Evolutionary conservation across 208 protist genomes (phyloP).

Genomic region (Balamuthia mandrillaris): DNA sequence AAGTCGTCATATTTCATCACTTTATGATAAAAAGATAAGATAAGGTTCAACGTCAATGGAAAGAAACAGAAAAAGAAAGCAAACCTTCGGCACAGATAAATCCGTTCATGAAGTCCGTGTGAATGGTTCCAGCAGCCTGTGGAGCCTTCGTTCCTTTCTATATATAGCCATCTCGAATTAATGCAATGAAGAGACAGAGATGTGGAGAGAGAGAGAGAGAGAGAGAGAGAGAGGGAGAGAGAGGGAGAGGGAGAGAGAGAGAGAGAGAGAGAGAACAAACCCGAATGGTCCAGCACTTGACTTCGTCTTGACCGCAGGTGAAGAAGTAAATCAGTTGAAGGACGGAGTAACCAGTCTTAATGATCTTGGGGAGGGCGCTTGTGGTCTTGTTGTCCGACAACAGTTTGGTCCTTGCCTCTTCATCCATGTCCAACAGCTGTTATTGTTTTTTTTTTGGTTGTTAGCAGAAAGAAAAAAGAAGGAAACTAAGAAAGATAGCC

Average conservation of each 20-base stretch:
- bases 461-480: too few relatives aligned
- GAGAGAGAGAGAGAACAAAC: constrained; percentile 11
- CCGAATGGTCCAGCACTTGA: constrained; percentile 97
- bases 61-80: too few relatives aligned
- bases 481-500: too few relatives aligned
- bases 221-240: background rate
- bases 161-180: background rate
- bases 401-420: constrained; percentile 37
- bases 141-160: constrained; percentile 87
- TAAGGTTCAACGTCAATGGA: too few relatives aligned
- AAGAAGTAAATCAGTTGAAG: constrained; percentile 96
- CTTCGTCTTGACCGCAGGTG: constrained; percentile 89
- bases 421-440: background rate
- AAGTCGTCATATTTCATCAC: constrained; percentile 96
- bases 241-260: background rate
- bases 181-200: background rate
- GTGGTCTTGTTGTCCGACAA: constrained; percentile 1
- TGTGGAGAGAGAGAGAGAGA: background rate
- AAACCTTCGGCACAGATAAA: constrained; percentile 23
- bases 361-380: constrained; percentile 81
- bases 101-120: constrained; percentile 90
- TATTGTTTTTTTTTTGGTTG: too few relatives aligned
- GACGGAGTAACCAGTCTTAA: constrained; percentile 88
- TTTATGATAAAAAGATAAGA: too few relatives aligned
- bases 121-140: constrained; percentile 96